These are phyloP conservation scores for Phaeosphaeria sp. DNA, from an alignment of 2,329 filamentous ascomycete genomes.

Conservation along the genomic window DNA sequence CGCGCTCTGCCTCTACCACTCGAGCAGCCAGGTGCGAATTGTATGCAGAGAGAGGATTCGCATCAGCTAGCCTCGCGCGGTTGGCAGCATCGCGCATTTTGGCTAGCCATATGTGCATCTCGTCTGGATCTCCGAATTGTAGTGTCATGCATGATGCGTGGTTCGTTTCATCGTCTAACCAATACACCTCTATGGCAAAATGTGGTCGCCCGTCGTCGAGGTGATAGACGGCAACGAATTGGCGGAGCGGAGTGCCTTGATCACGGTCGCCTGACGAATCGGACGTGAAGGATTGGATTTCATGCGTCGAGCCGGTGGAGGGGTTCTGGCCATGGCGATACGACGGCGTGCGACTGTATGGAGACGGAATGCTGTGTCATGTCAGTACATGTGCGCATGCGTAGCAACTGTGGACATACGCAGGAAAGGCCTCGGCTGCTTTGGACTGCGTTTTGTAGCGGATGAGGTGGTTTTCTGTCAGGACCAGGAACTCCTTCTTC, in stretches of 20 bases:
- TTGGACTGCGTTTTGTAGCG: conserved; percentile 72
- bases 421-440: conserved; percentile 67
- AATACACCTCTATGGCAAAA: conserved; percentile 71
- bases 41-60: conserved; percentile 61
- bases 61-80: conserved; percentile 59
- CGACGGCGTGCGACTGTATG: conserved; percentile 50
- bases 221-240: conserved; percentile 71
- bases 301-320: conserved; percentile 67
- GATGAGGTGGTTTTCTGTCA: conserved; percentile 72
- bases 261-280: conserved; percentile 61
- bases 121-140: conserved; percentile 68
- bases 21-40: conserved; percentile 68
- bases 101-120: conserved; percentile 70
- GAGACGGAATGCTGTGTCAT: conserved; percentile 35
- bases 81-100: conserved; percentile 67
- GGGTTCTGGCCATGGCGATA: conserved; percentile 63
- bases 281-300: conserved; percentile 61
- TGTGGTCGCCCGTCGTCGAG: conserved; percentile 71
- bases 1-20: conserved; percentile 68
- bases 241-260: conserved; percentile 65
- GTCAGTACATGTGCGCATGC: conserved; percentile 2
- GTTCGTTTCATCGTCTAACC: conserved; percentile 69
- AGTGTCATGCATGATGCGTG: conserved; percentile 68
- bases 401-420: conserved; percentile 20
- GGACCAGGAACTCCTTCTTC: conserved; percentile 74